Conservation (phyloP, 257 asterid genomes). For the Solanum sejunctum region DNA sequence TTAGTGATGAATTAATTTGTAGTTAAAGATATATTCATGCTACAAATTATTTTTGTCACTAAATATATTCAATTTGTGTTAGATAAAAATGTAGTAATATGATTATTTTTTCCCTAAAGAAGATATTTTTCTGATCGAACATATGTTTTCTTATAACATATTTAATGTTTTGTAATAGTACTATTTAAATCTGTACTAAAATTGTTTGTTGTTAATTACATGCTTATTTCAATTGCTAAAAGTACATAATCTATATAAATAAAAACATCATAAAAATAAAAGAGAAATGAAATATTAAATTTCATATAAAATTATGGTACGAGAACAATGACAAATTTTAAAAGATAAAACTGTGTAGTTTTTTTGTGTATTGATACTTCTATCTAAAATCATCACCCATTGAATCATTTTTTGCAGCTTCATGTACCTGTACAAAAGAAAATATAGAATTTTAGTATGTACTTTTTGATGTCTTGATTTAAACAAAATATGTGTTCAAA, state of each 20-base stretch:
- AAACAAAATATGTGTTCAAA: neutral
- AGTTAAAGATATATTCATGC: neutral
- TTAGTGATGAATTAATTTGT: neutral
- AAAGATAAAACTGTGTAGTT: neutral
- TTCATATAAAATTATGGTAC: no score
- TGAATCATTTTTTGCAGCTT: neutral
- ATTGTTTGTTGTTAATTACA: neutral
- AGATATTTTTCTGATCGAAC: neutral
- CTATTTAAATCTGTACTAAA: neutral
- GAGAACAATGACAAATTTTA: no score
- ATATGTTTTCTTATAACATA: neutral
- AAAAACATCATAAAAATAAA: neutral
- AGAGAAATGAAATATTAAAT: neutral
- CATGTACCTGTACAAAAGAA: neutral
- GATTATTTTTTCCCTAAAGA: neutral
- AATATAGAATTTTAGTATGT: neutral
- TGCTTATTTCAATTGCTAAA: neutral
- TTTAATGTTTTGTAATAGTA: neutral
- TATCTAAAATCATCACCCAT: neutral
- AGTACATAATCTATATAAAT: neutral
- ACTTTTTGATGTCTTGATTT: neutral
- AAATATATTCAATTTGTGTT: no score
- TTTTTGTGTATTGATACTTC: neutral
- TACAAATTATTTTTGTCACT: neutral
- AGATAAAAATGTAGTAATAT: neutral